A percentile compares a stretch with the other conserved stretches of the same genome.
phyloP scores from a whole-genome alignment of 441 rosid genomes.

The Croton setiger region DNA sequence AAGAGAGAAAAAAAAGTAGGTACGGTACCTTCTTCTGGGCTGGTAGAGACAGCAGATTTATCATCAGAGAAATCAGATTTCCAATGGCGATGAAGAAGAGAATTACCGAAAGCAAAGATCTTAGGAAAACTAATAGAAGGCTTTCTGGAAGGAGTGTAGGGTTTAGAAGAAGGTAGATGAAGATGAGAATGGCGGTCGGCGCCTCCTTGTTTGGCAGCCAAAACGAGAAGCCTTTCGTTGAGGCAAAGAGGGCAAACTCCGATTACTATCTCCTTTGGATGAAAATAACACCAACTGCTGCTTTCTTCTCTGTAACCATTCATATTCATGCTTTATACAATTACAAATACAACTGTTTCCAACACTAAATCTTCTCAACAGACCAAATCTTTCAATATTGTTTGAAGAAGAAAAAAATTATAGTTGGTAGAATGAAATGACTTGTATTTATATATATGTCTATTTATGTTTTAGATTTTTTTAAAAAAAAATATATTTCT shows the following conservation, averaged over 20 bases:
- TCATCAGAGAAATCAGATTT: conserved; percentile 38
- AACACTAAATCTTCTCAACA: neutral
- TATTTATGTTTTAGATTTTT: neutral
- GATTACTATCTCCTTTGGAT: conserved; percentile 52
- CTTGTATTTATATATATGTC: neutral
- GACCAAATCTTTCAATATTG: conserved; percentile 8
- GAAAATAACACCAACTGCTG: conserved; percentile 61
- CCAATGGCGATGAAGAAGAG: conserved; percentile 65
- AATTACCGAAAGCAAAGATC: conserved; percentile 58
- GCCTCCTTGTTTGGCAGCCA: conserved; percentile 60
- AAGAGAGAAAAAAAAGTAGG: neutral
- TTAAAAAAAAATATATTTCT: neutral
- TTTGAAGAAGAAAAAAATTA: conserved; percentile 8
- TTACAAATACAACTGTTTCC: neutral
- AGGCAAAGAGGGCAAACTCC: conserved; percentile 84
- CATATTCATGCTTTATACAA: conserved; percentile 27
- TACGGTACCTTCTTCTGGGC: conserved; percentile 71
- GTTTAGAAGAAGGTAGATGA: conserved; percentile 21
- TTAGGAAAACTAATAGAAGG: conserved; percentile 49
- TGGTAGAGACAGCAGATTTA: conserved; percentile 47
- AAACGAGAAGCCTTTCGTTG: conserved; percentile 71
- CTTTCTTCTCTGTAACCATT: conserved; percentile 56
- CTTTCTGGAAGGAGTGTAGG: conserved; percentile 28
- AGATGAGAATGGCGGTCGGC: conserved; percentile 5
- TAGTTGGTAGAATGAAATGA: neutral